Conservation (phyloP, 495 filamentous ascomycete genomes). For the Venustampulla echinocandica region DNA sequence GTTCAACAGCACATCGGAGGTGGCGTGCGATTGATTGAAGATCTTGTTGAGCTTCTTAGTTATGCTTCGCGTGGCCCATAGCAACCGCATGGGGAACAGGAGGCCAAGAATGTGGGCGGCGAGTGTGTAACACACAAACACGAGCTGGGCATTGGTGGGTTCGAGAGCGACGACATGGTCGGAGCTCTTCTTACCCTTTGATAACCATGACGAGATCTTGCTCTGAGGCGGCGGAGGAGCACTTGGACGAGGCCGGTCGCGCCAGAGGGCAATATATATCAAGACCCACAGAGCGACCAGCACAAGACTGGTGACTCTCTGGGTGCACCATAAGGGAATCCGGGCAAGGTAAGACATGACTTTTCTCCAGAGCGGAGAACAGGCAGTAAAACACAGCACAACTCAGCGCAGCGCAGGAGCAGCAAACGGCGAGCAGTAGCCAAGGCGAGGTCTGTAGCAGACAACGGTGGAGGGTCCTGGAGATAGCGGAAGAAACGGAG, state of each 20-base stretch:
- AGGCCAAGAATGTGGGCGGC: conserved; percentile 44
- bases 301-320: conserved; percentile 6
- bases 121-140: conserved; percentile 44
- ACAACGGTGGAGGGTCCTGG: too few species aligned
- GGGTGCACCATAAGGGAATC: conserved; percentile 4
- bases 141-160: conserved; percentile 11
- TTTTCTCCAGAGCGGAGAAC: background rate
- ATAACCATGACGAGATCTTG: background rate
- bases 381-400: too few species aligned
- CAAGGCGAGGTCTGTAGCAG: too few species aligned
- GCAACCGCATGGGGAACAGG: conserved; percentile 43
- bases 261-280: conserved; percentile 6
- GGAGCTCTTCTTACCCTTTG: background rate
- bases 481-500: too few species aligned
- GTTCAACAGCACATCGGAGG: conserved; percentile 29
- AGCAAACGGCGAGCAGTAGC: too few species aligned
- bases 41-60: conserved; percentile 32
- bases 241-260: background rate
- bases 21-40: conserved; percentile 28
- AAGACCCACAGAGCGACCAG: conserved; percentile 1
- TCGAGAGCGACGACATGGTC: conserved; percentile 2
- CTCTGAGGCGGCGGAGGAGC: background rate
- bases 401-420: too few species aligned
- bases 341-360: conserved; percentile 5
- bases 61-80: conserved; percentile 43